These are phyloP conservation scores for Solanum etuberosum DNA, from an alignment of 257 asterid genomes.

Conservation along the genomic window DNA sequence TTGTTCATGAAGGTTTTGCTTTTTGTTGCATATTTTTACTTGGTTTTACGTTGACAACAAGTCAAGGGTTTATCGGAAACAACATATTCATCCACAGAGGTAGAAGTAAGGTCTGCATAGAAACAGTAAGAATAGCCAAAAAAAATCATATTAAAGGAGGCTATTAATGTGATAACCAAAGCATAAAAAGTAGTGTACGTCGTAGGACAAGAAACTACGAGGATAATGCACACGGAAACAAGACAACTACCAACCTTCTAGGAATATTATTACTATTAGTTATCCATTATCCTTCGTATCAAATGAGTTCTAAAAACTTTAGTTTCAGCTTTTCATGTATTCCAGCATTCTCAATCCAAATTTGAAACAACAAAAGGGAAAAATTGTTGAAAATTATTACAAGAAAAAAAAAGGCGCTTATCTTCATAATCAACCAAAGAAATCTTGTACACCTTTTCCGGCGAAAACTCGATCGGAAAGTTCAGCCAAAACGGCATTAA, in stretches of 20 bases:
- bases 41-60: background rate
- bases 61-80: background rate
- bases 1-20: background rate
- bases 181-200: background rate
- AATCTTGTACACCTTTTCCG: slow-evolving; percentile 84
- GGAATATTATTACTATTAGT: no score
- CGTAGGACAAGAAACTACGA: background rate
- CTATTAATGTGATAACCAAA: no score
- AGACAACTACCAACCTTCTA: no score
- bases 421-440: slow-evolving; percentile 41
- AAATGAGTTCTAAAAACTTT: background rate
- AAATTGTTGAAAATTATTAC: background rate
- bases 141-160: no score
- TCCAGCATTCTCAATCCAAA: background rate
- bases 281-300: no score
- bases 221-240: no score
- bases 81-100: background rate
- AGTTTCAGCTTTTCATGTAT: background rate
- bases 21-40: background rate
- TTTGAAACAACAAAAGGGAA: background rate
- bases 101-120: background rate
- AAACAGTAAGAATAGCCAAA: background rate
- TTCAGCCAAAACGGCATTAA: slow-evolving; percentile 93
- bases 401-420: background rate
- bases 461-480: slow-evolving; percentile 69